These are phyloP conservation scores for Linnemannia schmuckeri DNA, from an alignment of 192 early-diverging fungal species.

Conservation along the genomic window DNA sequence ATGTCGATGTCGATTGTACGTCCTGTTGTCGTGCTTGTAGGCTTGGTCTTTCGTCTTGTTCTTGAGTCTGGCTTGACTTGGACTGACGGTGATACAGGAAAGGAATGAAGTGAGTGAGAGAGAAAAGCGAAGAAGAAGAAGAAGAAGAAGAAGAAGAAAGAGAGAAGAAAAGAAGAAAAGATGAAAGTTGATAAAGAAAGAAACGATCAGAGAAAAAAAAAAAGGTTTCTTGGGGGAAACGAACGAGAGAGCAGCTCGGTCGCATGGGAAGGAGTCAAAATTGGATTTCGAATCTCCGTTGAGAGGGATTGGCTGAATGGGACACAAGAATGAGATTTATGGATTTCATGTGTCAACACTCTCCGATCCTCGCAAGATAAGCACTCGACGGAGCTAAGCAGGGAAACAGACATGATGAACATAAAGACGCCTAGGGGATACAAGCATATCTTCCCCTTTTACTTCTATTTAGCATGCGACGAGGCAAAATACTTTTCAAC, in stretches of 20 bases:
- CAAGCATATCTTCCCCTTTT: too few relatives aligned
- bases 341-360: constrained; percentile 3
- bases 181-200: background rate
- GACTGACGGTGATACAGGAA: background rate
- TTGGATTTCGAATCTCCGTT: background rate
- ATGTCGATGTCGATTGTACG: background rate
- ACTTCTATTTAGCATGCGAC: too few relatives aligned
- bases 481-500: too few relatives aligned
- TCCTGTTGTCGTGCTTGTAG: background rate
- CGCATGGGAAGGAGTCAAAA: background rate
- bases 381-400: background rate
- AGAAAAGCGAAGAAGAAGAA: background rate
- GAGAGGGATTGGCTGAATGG: background rate
- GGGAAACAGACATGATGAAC: background rate
- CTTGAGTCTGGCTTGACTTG: background rate
- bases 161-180: background rate
- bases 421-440: background rate
- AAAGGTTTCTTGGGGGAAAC: background rate
- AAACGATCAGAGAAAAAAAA: background rate
- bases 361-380: background rate
- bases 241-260: too few relatives aligned
- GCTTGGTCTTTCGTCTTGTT: background rate
- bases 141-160: background rate
- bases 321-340: background rate
- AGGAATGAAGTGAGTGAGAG: background rate